phyloP scores from a whole-genome alignment of 768 basidiomycete genomes.

The Tylopilus balloui region DNA sequence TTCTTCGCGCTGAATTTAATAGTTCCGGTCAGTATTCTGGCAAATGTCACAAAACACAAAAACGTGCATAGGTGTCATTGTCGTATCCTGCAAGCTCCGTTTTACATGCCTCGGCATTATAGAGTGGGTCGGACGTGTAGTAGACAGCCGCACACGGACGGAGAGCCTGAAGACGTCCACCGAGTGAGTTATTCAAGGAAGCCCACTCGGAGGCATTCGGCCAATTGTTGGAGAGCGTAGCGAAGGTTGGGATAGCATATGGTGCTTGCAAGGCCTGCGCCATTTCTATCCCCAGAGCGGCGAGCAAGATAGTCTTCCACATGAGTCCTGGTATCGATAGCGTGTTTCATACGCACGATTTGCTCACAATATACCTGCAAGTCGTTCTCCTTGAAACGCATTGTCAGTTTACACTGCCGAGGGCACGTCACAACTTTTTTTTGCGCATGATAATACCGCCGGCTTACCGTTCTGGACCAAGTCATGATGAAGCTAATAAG shows the following conservation, averaged over 20 bases:
- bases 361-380: too few relatives aligned
- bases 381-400: too few relatives aligned
- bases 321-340: neutral
- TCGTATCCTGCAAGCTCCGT: slow-evolving; percentile 8
- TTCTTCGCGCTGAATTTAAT: slow-evolving; percentile 19
- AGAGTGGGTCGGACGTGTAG: slow-evolving; percentile 17
- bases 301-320: neutral
- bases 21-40: slow-evolving; percentile 2
- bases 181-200: slow-evolving; percentile 10
- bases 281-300: neutral
- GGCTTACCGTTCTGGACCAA: neutral
- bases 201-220: slow-evolving; percentile 7
- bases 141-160: slow-evolving; percentile 23
- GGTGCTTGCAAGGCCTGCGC: neutral
- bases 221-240: slow-evolving; percentile 9
- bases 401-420: too few relatives aligned
- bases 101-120: slow-evolving; percentile 14
- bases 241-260: slow-evolving; percentile 5
- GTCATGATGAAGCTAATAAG: neutral
- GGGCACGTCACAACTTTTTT: neutral
- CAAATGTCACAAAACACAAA: too few relatives aligned
- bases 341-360: too few relatives aligned
- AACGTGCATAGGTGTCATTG: slow-evolving; percentile 11
- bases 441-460: neutral
- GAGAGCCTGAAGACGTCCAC: slow-evolving; percentile 15